A percentile compares a stretch with the other conserved stretches of the same genome.
Evolutionary conservation across 208 protist genomes (phyloP).

Genomic region (Crithidia expoeki): DNA sequence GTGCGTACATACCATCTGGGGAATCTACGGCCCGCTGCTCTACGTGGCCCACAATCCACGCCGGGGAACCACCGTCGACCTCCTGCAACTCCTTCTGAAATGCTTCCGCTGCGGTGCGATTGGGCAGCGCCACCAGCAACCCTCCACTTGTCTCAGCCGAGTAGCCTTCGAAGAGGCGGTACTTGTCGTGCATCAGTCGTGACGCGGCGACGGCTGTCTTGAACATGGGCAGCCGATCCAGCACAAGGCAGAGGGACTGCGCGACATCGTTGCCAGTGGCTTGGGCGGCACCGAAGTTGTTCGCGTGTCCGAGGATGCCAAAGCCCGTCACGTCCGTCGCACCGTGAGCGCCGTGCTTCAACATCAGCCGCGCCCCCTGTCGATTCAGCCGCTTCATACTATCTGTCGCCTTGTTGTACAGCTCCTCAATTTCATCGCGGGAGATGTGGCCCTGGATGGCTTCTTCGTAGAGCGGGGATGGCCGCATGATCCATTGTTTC

Average conservation of each 20-base stretch:
- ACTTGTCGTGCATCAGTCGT: constrained; percentile 80
- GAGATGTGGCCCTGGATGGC: constrained; percentile 65
- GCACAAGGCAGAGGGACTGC: constrained; percentile 65
- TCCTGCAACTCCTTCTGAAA: constrained; percentile 77
- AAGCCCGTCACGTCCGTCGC: constrained; percentile 98
- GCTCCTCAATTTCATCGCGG: constrained; percentile 66
- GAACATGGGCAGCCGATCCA: constrained; percentile 91
- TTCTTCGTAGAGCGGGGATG: constrained; percentile 70
- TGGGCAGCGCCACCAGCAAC: constrained; percentile 87
- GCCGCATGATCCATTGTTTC: constrained; percentile 90
- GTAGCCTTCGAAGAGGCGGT: constrained; percentile 89
- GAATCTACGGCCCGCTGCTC: constrained; percentile 18
- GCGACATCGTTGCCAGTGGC: constrained; percentile 21
- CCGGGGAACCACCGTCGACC: constrained; percentile 65
- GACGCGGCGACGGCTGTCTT: constrained; percentile 79
- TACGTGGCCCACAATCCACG: constrained; percentile 91
- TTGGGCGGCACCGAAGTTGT: constrained; percentile 93
- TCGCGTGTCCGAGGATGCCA: constrained; percentile 95
- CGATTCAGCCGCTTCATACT: constrained; percentile 94
- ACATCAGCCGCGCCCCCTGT: constrained; percentile 89
- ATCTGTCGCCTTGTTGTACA: constrained; percentile 77
- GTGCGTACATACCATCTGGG: constrained; percentile 42
- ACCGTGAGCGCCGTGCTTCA: constrained; percentile 82
- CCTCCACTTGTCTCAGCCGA: constrained; percentile 96
- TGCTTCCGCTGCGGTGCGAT: constrained; percentile 49